Conservation (phyloP, 495 filamentous ascomycete genomes). For the Penicillium crystallinum region DNA sequence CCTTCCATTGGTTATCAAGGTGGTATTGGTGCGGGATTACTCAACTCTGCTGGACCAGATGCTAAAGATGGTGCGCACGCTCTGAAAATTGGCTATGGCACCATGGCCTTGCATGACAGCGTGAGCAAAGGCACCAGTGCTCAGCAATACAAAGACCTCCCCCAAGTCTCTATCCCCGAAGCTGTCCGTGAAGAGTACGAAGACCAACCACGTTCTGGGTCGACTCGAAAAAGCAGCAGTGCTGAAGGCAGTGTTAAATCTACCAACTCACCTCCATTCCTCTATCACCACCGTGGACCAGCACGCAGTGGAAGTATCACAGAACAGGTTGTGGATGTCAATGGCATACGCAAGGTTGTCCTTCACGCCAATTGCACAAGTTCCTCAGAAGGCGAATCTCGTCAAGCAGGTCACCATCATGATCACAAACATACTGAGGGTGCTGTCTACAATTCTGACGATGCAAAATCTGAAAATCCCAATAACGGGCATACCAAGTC, state of each 20-base stretch:
- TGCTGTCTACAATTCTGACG: not conserved
- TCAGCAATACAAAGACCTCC: conserved; percentile 24
- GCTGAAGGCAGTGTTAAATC: conserved; percentile 36
- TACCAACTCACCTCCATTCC: conserved; percentile 25
- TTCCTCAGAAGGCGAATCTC: conserved; percentile 33
- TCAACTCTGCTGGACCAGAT: conserved; percentile 45
- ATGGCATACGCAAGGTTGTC: conserved; percentile 79
- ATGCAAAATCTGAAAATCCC: not conserved
- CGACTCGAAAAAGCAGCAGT: conserved; percentile 19
- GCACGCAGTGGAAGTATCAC: conserved; percentile 85
- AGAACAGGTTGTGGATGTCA: conserved; percentile 76
- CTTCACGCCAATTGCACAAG: conserved; percentile 64
- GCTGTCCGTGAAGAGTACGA: conserved; percentile 36
- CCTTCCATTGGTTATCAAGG: conserved; percentile 31
- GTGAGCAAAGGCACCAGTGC: conserved; percentile 22
- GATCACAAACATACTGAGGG: not conserved
- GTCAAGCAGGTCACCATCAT: not conserved
- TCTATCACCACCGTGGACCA: conserved; percentile 43
- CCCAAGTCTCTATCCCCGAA: conserved; percentile 33
- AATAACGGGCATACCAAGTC: not conserved
- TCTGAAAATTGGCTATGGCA: conserved; percentile 62
- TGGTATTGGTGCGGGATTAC: conserved; percentile 49
- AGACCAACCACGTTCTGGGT: conserved; percentile 14
- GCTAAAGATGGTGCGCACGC: conserved; percentile 68
- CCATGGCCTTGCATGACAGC: conserved; percentile 25